phyloP scores from a whole-genome alignment of 176 grass and related monocot genomes.

The Eleusine indica region DNA sequence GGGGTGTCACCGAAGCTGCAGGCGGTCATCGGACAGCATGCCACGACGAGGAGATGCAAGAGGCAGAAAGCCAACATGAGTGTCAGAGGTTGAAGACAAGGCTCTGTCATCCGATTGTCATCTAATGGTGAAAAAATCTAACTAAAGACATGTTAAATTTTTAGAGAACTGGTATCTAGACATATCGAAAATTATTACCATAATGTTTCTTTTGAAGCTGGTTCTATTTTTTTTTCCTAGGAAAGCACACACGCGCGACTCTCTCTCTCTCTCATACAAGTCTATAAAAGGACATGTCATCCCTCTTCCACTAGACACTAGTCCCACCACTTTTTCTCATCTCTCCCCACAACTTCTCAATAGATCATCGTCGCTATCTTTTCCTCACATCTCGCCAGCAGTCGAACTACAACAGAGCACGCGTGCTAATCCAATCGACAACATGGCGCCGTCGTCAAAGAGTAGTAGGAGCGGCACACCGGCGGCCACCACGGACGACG shows the following conservation, averaged over 20 bases:
- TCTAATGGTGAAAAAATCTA: no score
- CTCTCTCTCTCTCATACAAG: not conserved
- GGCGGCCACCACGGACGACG: not conserved
- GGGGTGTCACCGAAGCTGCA: no score
- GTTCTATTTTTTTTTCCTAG: not conserved
- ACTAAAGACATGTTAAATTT: no score
- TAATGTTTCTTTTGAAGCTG: no score
- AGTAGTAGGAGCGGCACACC: not conserved
- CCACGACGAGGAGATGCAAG: no score
- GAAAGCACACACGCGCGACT: not conserved
- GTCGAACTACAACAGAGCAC: not conserved
- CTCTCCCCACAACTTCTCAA: not conserved
- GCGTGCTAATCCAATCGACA: not conserved
- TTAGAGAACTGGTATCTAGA: no score
- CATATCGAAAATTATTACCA: no score
- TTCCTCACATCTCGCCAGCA: not conserved
- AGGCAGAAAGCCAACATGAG: no score
- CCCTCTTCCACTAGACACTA: slow-evolving; percentile 26
- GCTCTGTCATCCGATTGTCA: no score
- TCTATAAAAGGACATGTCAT: slow-evolving; percentile 50
- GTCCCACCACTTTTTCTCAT: not conserved
- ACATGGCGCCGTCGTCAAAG: slow-evolving; percentile 23
- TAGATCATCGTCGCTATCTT: not conserved
- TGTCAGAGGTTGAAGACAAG: no score
- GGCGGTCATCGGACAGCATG: no score